Evolutionary conservation across 495 filamentous ascomycete species (phyloP), one percentile per base, ranked within the genome.

Genomic region (Lophium mytilinum): DNA sequence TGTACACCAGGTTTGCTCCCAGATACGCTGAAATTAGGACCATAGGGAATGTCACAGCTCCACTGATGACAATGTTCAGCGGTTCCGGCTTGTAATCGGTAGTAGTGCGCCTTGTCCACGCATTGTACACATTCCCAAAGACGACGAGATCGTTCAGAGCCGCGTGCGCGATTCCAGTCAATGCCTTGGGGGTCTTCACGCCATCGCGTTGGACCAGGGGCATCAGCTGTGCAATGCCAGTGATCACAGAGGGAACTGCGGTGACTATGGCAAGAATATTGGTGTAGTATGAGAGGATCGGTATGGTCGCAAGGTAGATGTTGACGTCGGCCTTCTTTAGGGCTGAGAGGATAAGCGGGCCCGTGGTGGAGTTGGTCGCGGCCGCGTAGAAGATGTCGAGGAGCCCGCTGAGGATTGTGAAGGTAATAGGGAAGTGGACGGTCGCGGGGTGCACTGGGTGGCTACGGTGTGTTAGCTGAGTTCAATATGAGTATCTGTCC

Each of bases 371-470:
- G 53, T 54, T 21, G 33, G 39, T 43, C 6, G 60, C 46, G 37
- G 52, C 48, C 37, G 42, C 50, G 46, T 63, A 60, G 50, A 65
- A 19, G 49, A 60, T 47, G 51, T 71, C 69, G 52, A 71, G 67
- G 51, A 36, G 58, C 53, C 63, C 62, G 40, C 60, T 58, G 21
- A 69, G 56, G 50, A 19, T n/a, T 55, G 64, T 64, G 63, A 71
- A 68, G 56, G 69, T 53, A 50, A 71, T 61, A 45, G 69, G 69
- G 53, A 65, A 68, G 59, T 71, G 69, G 19, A 71, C 66, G 7
- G 59, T 56, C 11, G 69, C 67, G 17, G 69, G 69, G 60, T 71
- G 69, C 36, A 61, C 53, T 41, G 69, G 69, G 50, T 69, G 65
- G 46, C 64, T 68, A 18, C 18, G 10, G 18, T n/a, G 15, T 52